Evolutionary conservation across 2,329 filamentous ascomycete species (phyloP).

Genomic region (Dothistroma pini): DNA sequence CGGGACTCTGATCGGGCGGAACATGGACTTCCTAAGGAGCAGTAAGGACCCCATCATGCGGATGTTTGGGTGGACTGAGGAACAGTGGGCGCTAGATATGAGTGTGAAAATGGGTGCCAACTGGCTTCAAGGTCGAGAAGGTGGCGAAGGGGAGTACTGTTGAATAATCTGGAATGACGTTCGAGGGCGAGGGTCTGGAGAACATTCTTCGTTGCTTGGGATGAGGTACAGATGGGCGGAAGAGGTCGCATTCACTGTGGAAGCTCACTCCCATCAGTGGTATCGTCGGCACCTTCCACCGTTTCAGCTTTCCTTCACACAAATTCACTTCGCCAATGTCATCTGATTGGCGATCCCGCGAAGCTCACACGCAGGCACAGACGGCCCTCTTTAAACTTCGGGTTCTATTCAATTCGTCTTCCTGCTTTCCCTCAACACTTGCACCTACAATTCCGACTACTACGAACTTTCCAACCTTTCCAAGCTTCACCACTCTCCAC

Average conservation of each 20-base stretch:
- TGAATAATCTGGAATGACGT: not conserved
- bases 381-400: not conserved
- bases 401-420: not conserved
- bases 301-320: not conserved
- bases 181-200: not conserved
- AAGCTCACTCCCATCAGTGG: not conserved
- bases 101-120: not conserved
- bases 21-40: not conserved
- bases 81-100: not conserved
- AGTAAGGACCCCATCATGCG: not conserved
- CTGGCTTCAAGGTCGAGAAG: not conserved
- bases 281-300: not conserved
- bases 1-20: not conserved
- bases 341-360: slow-evolving; percentile 3
- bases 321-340: slow-evolving; percentile 7
- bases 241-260: not conserved
- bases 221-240: not conserved
- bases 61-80: not conserved
- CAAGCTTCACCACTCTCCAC: not conserved
- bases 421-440: not conserved
- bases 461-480: not conserved
- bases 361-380: slow-evolving; percentile 1
- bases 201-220: not conserved
- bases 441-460: not conserved
- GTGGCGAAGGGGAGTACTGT: not conserved